Percentiles rank a stretch among this genome's conserved stretches.
Conservation (phyloP, 768 basidiomycete genomes). For the Lentinula edodes region DNA sequence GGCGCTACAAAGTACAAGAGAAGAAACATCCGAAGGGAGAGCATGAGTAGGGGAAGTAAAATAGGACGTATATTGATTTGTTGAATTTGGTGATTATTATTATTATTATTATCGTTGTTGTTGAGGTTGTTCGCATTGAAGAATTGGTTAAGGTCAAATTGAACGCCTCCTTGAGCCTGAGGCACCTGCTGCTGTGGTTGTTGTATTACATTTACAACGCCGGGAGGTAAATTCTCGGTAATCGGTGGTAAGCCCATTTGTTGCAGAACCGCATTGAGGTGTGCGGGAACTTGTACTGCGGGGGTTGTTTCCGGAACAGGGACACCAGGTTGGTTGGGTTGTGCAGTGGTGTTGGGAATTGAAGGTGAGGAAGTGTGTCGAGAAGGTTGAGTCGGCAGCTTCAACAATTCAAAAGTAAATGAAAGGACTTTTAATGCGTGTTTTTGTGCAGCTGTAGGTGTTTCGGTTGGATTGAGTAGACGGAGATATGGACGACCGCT, state of each 20-base stretch:
- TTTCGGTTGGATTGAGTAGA: slow-evolving; percentile 36
- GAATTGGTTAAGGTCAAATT: slow-evolving; percentile 6
- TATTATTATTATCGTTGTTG: slow-evolving; percentile 8
- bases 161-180: slow-evolving; percentile 13
- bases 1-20: slow-evolving; percentile 77
- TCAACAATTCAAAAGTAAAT: slow-evolving; percentile 47
- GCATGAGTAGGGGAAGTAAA: slow-evolving; percentile 59
- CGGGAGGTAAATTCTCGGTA: slow-evolving; percentile 24
- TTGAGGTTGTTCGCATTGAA: not conserved
- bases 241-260: slow-evolving; percentile 58
- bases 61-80: slow-evolving; percentile 65
- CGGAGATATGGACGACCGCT: slow-evolving; percentile 53
- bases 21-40: slow-evolving; percentile 61
- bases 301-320: not conserved
- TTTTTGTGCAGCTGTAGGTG: slow-evolving; percentile 52
- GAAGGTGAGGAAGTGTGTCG: slow-evolving; percentile 9
- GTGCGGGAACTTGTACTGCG: slow-evolving; percentile 30
- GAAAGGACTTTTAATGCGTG: slow-evolving; percentile 64
- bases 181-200: not conserved
- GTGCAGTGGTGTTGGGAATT: not conserved
- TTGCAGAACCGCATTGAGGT: slow-evolving; percentile 57
- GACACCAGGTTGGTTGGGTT: too few species aligned
- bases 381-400: slow-evolving; percentile 18
- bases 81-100: slow-evolving; percentile 31
- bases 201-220: not conserved